These are phyloP conservation scores for Nymphaea thermarum DNA, from an alignment of 164 flowering plant species.

Conservation along the genomic window DNA sequence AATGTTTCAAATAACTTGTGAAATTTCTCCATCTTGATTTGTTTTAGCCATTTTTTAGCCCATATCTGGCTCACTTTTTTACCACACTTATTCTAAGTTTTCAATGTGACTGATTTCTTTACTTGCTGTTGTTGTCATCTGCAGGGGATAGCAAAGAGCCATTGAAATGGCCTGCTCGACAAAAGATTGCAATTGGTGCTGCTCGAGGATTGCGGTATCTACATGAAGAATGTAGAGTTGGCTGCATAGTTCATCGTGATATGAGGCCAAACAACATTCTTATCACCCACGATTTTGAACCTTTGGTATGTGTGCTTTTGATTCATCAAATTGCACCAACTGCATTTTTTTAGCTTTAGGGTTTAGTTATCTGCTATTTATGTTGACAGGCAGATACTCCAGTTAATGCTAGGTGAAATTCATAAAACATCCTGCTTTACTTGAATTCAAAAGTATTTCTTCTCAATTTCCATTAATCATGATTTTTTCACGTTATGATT, in stretches of 20 bases:
- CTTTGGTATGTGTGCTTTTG: constrained; percentile 36
- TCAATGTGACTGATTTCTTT: too few relatives aligned
- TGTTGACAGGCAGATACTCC: too few relatives aligned
- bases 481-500: too few relatives aligned
- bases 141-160: constrained; percentile 37
- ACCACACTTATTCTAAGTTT: neutral
- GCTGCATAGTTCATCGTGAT: constrained; percentile 93
- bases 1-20: too few relatives aligned
- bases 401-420: too few relatives aligned
- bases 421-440: too few relatives aligned
- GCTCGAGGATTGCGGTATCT: constrained; percentile 94
- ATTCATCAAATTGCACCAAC: neutral
- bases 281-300: constrained; percentile 94
- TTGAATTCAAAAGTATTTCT: too few relatives aligned
- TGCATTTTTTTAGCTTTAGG: too few relatives aligned
- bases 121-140: neutral
- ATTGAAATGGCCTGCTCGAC: constrained; percentile 69
- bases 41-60: neutral
- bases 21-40: too few relatives aligned
- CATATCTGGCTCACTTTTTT: neutral
- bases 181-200: constrained; percentile 89
- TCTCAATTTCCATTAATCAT: too few relatives aligned
- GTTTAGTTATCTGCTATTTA: too few relatives aligned
- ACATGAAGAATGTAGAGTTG: constrained; percentile 97
- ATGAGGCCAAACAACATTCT: constrained; percentile 96